These are phyloP conservation scores for Volutella citrinella DNA, from an alignment of 2,329 filamentous ascomycete species.

Conservation along the genomic window DNA sequence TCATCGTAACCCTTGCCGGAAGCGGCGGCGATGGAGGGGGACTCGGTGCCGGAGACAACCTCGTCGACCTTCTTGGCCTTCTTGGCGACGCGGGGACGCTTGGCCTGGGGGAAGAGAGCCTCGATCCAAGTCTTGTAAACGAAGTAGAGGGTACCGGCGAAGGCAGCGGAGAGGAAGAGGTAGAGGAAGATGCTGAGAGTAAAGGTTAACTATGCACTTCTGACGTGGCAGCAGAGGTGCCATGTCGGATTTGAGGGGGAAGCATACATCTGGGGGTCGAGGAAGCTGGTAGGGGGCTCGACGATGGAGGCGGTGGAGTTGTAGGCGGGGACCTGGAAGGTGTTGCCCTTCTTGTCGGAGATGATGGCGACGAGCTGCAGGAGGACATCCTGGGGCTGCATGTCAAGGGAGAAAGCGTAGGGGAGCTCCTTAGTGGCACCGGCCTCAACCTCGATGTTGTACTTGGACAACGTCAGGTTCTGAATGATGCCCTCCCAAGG, in stretches of 20 bases:
- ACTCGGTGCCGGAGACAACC: constrained; percentile 67
- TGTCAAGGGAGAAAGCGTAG: constrained; percentile 84
- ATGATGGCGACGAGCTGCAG: constrained; percentile 76
- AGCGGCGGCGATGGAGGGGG: constrained; percentile 64
- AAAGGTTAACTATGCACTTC: constrained; percentile 33
- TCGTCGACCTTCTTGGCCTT: constrained; percentile 65
- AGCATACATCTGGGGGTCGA: constrained; percentile 91
- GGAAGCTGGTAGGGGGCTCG: constrained; percentile 84
- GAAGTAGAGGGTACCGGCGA: constrained; percentile 83
- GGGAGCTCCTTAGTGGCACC: constrained; percentile 74
- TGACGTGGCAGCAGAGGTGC: no score
- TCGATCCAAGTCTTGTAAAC: constrained; percentile 99
- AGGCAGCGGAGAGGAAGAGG: constrained; percentile 77
- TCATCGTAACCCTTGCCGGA: constrained; percentile 77
- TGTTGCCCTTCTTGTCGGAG: constrained; percentile 59
- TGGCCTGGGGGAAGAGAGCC: constrained; percentile 89
- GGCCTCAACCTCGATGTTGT: constrained; percentile 69
- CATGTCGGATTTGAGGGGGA: no score
- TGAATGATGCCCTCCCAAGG: constrained; percentile 61
- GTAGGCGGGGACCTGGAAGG: constrained; percentile 77
- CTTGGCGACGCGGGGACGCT: constrained; percentile 60
- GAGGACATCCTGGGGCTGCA: constrained; percentile 86
- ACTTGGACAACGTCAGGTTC: constrained; percentile 79
- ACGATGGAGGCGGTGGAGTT: constrained; percentile 83
- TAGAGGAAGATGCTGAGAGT: constrained; percentile 86